A percentile compares a stretch with the other conserved stretches of the same genome.
These are phyloP conservation scores for Phascolomyces articulosus DNA, from an alignment of 371 early-diverging fungal species.

Conservation along the genomic window DNA sequence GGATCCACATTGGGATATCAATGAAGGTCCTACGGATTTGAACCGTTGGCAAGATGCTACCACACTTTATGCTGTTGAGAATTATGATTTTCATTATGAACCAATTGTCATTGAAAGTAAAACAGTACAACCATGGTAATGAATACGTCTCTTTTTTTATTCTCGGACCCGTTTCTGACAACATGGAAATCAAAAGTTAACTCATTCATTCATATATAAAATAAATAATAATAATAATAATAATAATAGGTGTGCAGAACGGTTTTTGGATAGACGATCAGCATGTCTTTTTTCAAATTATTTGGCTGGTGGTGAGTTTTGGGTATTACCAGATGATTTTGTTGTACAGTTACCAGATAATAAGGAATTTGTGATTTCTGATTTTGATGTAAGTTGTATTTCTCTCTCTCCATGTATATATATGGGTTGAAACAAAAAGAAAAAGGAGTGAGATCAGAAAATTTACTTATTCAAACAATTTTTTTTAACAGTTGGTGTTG, in stretches of 20 bases:
- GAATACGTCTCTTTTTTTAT: neutral
- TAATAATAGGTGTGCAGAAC: conserved; percentile 47
- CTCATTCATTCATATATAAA: neutral
- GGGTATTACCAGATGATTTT: conserved; percentile 50
- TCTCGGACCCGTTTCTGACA: no score
- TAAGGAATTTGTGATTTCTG: conserved; percentile 34
- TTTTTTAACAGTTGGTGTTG: conserved; percentile 35
- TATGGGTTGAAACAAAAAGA: neutral
- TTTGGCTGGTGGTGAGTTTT: conserved; percentile 49
- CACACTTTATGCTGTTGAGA: conserved; percentile 38
- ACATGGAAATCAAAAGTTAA: neutral
- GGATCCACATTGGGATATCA: conserved; percentile 49
- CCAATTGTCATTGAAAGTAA: conserved; percentile 50
- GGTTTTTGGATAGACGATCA: conserved; percentile 49
- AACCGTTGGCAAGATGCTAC: conserved; percentile 40
- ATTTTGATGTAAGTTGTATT: conserved; percentile 47
- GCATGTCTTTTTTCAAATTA: conserved; percentile 50
- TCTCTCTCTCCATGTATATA: neutral
- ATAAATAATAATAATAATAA: conserved; percentile 8
- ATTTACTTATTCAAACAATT: neutral
- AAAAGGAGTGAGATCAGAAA: neutral
- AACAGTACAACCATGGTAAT: conserved; percentile 45
- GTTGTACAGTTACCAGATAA: conserved; percentile 33
- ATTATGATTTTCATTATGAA: conserved; percentile 52
- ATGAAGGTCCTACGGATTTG: conserved; percentile 46